A percentile compares a stretch with the other conserved stretches of the same genome.
phyloP scores from a whole-genome alignment of 768 basidiomycete species.

The Termitomyces sp. region DNA sequence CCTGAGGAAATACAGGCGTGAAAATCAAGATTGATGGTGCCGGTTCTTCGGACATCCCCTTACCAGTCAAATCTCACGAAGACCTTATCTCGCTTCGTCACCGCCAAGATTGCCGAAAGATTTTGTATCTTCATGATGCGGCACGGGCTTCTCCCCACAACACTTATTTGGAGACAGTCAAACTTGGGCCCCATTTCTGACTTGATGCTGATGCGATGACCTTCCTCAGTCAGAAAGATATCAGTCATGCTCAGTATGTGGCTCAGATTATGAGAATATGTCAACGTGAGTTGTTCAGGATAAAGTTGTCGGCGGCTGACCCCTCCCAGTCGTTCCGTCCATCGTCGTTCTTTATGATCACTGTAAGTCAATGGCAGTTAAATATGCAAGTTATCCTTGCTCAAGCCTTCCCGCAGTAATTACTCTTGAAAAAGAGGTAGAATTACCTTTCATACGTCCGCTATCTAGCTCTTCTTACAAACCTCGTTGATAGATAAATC shows the following conservation, averaged over 20 bases:
- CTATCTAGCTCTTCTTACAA: not conserved
- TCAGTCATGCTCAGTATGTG: constrained; percentile 4
- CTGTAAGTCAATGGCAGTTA: constrained; percentile 13
- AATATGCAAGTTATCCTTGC: not conserved
- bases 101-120: not conserved
- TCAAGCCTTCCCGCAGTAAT: constrained; percentile 18
- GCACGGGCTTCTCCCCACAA: not conserved
- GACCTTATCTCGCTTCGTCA: constrained; percentile 4
- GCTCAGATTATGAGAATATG: constrained; percentile 17
- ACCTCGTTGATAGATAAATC: constrained; percentile 18
- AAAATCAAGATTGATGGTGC: not conserved
- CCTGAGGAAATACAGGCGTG: not conserved
- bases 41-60: not conserved
- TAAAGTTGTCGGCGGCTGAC: not conserved
- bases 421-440: constrained; percentile 26
- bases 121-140: not conserved
- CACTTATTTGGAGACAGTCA: not conserved
- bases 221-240: not conserved
- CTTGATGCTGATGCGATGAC: constrained; percentile 7
- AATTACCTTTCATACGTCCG: not conserved
- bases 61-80: not conserved
- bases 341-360: constrained; percentile 24
- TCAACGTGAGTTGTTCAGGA: constrained; percentile 18
- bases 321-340: constrained; percentile 17
- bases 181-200: not conserved